These are phyloP conservation scores for Populus hybrid DNA, from an alignment of 441 rosid species.

Conservation along the genomic window DNA sequence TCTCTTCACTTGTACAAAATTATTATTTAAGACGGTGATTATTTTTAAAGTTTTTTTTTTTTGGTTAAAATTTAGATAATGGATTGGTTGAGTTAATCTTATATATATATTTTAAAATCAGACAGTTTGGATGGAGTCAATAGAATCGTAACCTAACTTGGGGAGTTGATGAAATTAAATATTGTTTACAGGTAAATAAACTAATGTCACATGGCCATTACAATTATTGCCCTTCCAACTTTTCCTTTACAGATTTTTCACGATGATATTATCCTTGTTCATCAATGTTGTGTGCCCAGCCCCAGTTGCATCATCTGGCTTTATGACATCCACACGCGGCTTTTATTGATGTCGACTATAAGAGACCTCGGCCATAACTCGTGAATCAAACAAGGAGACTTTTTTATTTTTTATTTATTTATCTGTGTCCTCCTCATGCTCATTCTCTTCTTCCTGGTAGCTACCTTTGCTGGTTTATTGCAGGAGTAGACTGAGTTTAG, in stretches of 20 bases:
- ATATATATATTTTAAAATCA: too few relatives aligned
- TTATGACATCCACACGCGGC: background rate
- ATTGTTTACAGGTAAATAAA: too few relatives aligned
- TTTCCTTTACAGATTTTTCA: background rate
- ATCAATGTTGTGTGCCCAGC: background rate
- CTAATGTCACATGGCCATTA: background rate
- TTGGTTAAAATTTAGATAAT: background rate
- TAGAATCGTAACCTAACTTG: too few relatives aligned
- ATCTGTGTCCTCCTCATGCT: background rate
- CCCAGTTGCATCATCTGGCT: background rate
- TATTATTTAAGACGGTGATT: too few relatives aligned
- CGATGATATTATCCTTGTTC: background rate
- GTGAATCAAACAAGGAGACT: background rate
- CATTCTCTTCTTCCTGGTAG: background rate
- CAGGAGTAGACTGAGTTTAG: background rate
- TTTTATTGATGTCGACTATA: too few relatives aligned
- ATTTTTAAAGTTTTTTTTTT: background rate
- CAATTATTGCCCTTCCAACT: background rate
- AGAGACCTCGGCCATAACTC: background rate
- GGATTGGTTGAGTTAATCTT: background rate
- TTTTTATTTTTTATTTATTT: too few relatives aligned
- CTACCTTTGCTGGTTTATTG: background rate
- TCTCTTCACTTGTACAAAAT: background rate
- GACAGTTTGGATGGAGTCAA: background rate
- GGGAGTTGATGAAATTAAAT: too few relatives aligned